Base-by-base conservation (phyloP, 2,329 filamentous ascomycete species). In the Claviceps digitariae region DNA sequence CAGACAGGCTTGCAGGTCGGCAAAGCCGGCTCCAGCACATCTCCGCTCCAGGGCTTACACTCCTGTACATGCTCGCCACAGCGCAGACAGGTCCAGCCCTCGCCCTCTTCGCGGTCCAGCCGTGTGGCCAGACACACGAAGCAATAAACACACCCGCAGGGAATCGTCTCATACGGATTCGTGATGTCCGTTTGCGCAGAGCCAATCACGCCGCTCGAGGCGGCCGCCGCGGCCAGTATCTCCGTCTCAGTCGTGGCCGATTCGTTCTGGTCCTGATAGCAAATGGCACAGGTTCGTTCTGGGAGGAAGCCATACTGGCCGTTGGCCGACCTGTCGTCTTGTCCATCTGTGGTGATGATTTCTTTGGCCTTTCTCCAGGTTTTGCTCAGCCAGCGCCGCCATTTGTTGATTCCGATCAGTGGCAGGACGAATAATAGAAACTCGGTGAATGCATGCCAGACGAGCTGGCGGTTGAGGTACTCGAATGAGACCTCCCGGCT, bases 361-460 rank as follows among this genome's bases (percentile, higher is more conserved):
- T 80, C 76, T 61, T 85, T 85, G 1, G 87, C 83, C 67, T 84
- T 90, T 60, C 86, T 82, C 88, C 90, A 95, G n/a, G 84, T 82
- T 57, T 90, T 80, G 21, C 80, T 77, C n/a, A 96, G 74, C 85
- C 91, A 95, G 59, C 90, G 79, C 54, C 89, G 81, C 93, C 93
- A 98, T 59, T 90, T 81, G 63, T 87, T 85, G 60, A 98, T 91
- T 51, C 93, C 93, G 44, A 98, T 87, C n/a, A 98, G 78, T 0
- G 93, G 93, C n/a, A 98, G 76, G 20, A 97, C 79, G 67, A 97
- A 98, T 34, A 98, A 79, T n/a, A 98, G 75, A 62, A 98, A 98
- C 67, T 98, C 93, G 27, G 93, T 98, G 63, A 98, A 95, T n/a
- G 93, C 93, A 69, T 98, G 93, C 93, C 93, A 98, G 40, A 98